These are phyloP conservation scores for Lecanoromycetidae sp. DNA, from an alignment of 2,329 filamentous ascomycete species.

Conservation along the genomic window DNA sequence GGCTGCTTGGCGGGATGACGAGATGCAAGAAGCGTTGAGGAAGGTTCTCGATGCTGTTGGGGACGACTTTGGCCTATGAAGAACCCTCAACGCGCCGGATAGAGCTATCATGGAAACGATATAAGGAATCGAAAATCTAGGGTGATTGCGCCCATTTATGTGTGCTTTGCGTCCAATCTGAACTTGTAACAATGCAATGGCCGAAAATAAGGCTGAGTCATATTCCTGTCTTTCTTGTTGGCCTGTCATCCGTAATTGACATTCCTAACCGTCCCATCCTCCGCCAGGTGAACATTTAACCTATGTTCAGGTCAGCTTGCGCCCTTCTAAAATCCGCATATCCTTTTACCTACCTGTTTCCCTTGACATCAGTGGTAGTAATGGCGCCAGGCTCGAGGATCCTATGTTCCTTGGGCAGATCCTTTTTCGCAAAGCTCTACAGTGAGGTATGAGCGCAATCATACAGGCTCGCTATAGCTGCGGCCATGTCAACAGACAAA, in stretches of 20 bases:
- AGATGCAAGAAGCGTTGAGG: slow-evolving; percentile 38
- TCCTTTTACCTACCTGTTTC: slow-evolving; percentile 27
- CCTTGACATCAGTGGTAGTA: slow-evolving; percentile 31
- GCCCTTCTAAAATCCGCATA: too few relatives aligned
- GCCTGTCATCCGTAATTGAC: slow-evolving; percentile 26
- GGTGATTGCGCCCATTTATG: not conserved
- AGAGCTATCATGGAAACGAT: not conserved
- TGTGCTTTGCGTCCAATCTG: not conserved
- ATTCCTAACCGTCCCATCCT: slow-evolving; percentile 33
- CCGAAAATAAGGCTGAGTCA: not conserved
- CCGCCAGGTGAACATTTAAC: slow-evolving; percentile 33
- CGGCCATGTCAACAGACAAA: not conserved
- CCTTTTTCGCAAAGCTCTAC: slow-evolving; percentile 33
- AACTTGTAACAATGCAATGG: not conserved
- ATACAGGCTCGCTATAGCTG: too few relatives aligned
- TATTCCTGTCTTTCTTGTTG: not conserved
- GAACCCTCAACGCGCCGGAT: not conserved
- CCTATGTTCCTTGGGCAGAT: slow-evolving; percentile 34
- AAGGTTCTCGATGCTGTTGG: slow-evolving; percentile 32
- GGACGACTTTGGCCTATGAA: slow-evolving; percentile 20
- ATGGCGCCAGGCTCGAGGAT: slow-evolving; percentile 30
- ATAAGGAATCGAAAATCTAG: too few relatives aligned
- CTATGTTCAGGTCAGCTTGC: not conserved
- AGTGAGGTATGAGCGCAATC: not conserved
- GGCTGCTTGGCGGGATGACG: slow-evolving; percentile 50